Base-by-base conservation (phyloP, 2,329 filamentous ascomycete genomes). In the Hypoxylon sp. region DNA sequence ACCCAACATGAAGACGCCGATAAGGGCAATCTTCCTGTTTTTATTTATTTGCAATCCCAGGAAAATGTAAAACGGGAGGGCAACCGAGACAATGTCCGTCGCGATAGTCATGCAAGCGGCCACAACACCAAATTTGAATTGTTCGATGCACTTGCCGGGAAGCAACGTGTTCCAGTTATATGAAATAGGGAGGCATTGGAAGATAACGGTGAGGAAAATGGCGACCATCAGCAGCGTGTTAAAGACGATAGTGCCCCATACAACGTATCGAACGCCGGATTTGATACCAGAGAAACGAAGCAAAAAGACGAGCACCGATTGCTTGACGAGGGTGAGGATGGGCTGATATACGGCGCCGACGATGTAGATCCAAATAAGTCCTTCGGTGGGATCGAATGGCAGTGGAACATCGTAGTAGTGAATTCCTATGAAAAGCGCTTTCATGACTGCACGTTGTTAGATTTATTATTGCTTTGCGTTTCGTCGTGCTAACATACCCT, bases 291-390 rank as follows among this genome's bases (percentile, higher is more conserved):
- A 66, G 2, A 77, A 68, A 2, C 73, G 72, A 7, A 74, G 66
- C 9, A 76, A 66, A 53, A 76, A 76, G 15, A 77, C 56, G 5
- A 78, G 68, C 3, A 77, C 67, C 0, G 75, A 77, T 3, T 70
- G 68, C 58, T 77, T 78, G 40, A 76, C 69, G 3, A 77, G 63
- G 2, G 74, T 72, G 2, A 78, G 62, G 38, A 77, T 72, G 0
- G 75, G 74, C 34, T 76, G 76, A 62, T 78, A 77, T 3, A 74
- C 62, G 7, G 74, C 57, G 15, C 75, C 69, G 21, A 70, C 70
- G 15, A 71, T 51, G 26, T 69, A 75, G 45, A 68, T 70, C 65
- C 65, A 73, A 44, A 63, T 62, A 8, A 61, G 16, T 30, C 59
- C 59, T n/a, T 56, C 45, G 11, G 52, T 61, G 16, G 56, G 49